Percentiles rank a stretch among this genome's conserved stretches.
phyloP scores from a whole-genome alignment of 345 rosid species.

The Psidium guajava region DNA sequence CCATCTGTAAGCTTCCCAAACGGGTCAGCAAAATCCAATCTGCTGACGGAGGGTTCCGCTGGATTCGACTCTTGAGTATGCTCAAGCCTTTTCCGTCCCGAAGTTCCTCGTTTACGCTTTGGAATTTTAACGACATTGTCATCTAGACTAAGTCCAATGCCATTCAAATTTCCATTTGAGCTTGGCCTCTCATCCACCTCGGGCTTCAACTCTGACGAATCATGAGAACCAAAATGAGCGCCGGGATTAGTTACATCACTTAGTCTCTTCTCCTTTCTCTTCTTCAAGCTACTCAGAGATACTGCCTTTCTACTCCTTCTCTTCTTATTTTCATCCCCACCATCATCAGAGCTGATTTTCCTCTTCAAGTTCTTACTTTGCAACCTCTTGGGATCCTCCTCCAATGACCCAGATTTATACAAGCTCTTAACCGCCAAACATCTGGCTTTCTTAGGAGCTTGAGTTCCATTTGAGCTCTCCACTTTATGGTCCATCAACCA shows the following conservation, averaged over 20 bases:
- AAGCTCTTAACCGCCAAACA: slow-evolving; percentile 90
- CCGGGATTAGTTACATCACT: slow-evolving; percentile 43
- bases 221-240: slow-evolving; percentile 12
- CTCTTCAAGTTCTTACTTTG: slow-evolving; percentile 46
- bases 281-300: slow-evolving; percentile 42
- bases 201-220: slow-evolving; percentile 23
- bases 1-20: slow-evolving; percentile 19
- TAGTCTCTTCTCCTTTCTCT: slow-evolving; percentile 23
- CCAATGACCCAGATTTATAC: slow-evolving; percentile 42
- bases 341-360: slow-evolving; percentile 26
- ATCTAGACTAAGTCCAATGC: slow-evolving; percentile 35
- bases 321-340: slow-evolving; percentile 28
- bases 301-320: slow-evolving; percentile 57
- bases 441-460: slow-evolving; percentile 65
- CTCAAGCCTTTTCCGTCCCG: slow-evolving; percentile 64
- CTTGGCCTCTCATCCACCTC: slow-evolving; percentile 25
- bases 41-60: slow-evolving; percentile 20
- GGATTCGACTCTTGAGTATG: slow-evolving; percentile 24
- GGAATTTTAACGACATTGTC: slow-evolving; percentile 48
- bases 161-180: slow-evolving; percentile 26
- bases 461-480: slow-evolving; percentile 62
- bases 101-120: slow-evolving; percentile 71
- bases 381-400: slow-evolving; percentile 13
- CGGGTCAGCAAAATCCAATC: slow-evolving; percentile 20
- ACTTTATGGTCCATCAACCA: slow-evolving; percentile 77